These are phyloP conservation scores for Plasmodium adleri DNA, from an alignment of 169 alveolate species.

Conservation along the genomic window DNA sequence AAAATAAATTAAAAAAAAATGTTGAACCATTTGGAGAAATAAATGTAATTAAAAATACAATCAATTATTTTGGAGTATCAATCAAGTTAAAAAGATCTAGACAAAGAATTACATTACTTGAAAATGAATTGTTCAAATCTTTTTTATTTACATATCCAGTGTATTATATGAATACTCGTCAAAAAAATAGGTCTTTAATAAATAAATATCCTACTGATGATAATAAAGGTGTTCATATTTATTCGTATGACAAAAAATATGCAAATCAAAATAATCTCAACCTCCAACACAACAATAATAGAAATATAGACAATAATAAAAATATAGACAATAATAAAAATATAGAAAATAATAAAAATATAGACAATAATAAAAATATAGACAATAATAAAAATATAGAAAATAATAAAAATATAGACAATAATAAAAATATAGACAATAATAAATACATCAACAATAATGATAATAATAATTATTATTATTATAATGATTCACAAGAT, in stretches of 20 bases:
- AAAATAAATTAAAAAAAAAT: slow-evolving; percentile 32
- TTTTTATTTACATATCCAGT: slow-evolving; percentile 50
- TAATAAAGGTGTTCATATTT: background rate
- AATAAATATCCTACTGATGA: no score
- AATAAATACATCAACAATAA: no score
- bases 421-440: no score
- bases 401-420: no score
- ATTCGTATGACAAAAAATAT: background rate
- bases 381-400: background rate
- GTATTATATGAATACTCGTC: slow-evolving; percentile 1
- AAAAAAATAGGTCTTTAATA: background rate
- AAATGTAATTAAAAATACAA: slow-evolving; percentile 31
- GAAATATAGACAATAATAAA: background rate
- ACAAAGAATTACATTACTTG: slow-evolving; percentile 59
- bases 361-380: no score
- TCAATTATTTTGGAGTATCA: slow-evolving; percentile 65
- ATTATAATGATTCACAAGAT: no score
- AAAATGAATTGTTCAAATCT: slow-evolving; percentile 57
- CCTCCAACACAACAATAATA: background rate
- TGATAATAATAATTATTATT: no score
- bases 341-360: no score
- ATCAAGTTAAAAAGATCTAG: slow-evolving; percentile 29
- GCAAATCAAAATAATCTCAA: background rate
- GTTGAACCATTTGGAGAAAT: slow-evolving; percentile 72
- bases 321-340: background rate